Evolutionary conservation across 768 basidiomycete genomes (phyloP).

Genomic region (Candolleomyces aberdarensis): DNA sequence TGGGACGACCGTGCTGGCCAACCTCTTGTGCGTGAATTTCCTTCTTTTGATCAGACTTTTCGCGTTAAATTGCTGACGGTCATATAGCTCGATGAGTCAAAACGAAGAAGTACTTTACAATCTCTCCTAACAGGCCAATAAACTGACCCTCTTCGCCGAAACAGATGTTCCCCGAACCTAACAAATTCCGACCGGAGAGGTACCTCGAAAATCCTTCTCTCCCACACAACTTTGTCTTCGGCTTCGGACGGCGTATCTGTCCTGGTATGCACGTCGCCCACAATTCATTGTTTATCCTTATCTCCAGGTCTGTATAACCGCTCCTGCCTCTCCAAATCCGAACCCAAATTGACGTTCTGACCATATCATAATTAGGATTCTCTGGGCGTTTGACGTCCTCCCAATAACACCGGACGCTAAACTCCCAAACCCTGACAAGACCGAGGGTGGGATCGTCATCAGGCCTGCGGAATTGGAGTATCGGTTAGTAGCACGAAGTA

Average conservation of each 20-base stretch:
- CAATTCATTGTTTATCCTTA: conserved; percentile 21
- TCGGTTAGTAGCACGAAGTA: conserved; percentile 7
- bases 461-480: conserved; percentile 18
- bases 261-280: conserved; percentile 25
- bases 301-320: conserved; percentile 15
- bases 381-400: conserved; percentile 24
- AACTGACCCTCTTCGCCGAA: neutral
- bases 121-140: neutral
- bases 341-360: neutral
- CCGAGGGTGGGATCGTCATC: conserved; percentile 17
- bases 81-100: conserved; percentile 20
- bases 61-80: neutral
- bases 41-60: neutral
- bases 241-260: conserved; percentile 26
- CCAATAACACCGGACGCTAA: conserved; percentile 11
- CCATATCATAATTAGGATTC: conserved; percentile 8
- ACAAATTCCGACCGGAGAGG: conserved; percentile 21
- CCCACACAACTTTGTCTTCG: conserved; percentile 20
- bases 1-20: conserved; percentile 24
- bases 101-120: conserved; percentile 15
- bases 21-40: conserved; percentile 18
- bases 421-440: conserved; percentile 16
- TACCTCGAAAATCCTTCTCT: conserved; percentile 16
- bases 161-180: conserved; percentile 20
- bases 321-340: too few species aligned